Evolutionary conservation across 306 rosid species (phyloP), one percentile per base, ranked within the genome.

Genomic region (Vigna hirtella): DNA sequence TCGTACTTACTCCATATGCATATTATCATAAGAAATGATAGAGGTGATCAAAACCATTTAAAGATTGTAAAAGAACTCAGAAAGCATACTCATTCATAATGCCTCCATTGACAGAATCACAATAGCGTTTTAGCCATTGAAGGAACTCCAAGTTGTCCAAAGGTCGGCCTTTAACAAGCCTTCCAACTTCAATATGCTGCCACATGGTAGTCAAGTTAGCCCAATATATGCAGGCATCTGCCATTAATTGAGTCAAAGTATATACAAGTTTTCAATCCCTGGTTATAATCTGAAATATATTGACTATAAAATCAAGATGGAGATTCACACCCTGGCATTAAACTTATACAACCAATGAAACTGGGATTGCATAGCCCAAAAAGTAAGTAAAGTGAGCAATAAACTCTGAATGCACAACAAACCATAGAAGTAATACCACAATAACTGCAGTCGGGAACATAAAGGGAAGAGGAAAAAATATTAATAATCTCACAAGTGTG

Each of bases 61-160:
- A 72, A 58, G 48, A 28, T 9, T 38, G 40, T 73, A 70, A 73
- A 30, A 70, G 74, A 78, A 53, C 52, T 47, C 34, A 30, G 38
- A 74, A 42, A 57, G 28, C 89, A 59, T 86, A 86, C 89, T 86
- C 89, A 42, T 96, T 96, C 96, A 91, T 91, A 66, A 96, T 93
- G 91, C 99, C 99, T 52, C 99, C 99, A 81, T 96, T 96, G 66
- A 93, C 76, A 51, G 99, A 96, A 89, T 96, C 99, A 77, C 99
- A 96, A 83, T 93, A 93, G 66, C 98, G 99, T 83, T 96, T 96
- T 90, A 96, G 83, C 99, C 99, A 96, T 82, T 96, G 99, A 49
- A 96, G 84, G 85, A 96, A 91, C 84, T 96, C 99, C 90, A 96
- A 84, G 88, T 96, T 96, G 90, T 96, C 99, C 88, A 96, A 79